Evolutionary conservation across 495 filamentous ascomycete species (phyloP).

Genomic region (Poronia punctata): DNA sequence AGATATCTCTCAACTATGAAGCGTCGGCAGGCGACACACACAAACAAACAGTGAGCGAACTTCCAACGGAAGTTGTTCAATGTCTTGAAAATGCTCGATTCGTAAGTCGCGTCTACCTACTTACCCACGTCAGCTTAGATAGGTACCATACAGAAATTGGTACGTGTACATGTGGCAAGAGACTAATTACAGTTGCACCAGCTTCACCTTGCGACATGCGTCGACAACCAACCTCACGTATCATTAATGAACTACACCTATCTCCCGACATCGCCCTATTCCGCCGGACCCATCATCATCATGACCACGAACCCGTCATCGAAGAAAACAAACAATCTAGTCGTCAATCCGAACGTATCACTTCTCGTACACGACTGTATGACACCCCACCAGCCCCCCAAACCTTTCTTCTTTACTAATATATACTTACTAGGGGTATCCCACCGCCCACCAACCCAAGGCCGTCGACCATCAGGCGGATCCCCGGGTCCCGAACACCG

Average conservation of each 20-base stretch:
- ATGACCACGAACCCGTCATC: slow-evolving; percentile 90
- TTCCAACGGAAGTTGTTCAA: slow-evolving; percentile 78
- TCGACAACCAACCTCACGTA: slow-evolving; percentile 78
- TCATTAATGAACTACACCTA: slow-evolving; percentile 99
- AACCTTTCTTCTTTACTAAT: neutral
- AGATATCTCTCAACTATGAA: slow-evolving; percentile 64
- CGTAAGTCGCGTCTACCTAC: slow-evolving; percentile 43
- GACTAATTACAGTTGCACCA: too few species aligned
- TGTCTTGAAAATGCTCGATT: slow-evolving; percentile 94
- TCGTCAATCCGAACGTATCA: slow-evolving; percentile 81
- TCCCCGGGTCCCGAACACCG: slow-evolving; percentile 56
- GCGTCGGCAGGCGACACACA: slow-evolving; percentile 65
- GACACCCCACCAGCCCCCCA: neutral
- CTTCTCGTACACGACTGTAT: slow-evolving; percentile 92
- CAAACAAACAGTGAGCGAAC: slow-evolving; percentile 56
- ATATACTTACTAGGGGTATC: slow-evolving; percentile 55
- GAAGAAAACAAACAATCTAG: slow-evolving; percentile 81
- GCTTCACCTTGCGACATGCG: slow-evolving; percentile 93
- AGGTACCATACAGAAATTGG: too few species aligned
- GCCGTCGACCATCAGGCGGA: slow-evolving; percentile 49
- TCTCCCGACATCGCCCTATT: slow-evolving; percentile 75
- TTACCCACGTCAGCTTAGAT: too few species aligned
- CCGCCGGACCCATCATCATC: slow-evolving; percentile 67
- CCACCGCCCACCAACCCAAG: slow-evolving; percentile 77
- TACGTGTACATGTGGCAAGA: too few species aligned